Evolutionary conservation across 495 filamentous ascomycete genomes (phyloP), one percentile per base, ranked within the genome.

Genomic region (Barbatosphaeria neglecta): DNA sequence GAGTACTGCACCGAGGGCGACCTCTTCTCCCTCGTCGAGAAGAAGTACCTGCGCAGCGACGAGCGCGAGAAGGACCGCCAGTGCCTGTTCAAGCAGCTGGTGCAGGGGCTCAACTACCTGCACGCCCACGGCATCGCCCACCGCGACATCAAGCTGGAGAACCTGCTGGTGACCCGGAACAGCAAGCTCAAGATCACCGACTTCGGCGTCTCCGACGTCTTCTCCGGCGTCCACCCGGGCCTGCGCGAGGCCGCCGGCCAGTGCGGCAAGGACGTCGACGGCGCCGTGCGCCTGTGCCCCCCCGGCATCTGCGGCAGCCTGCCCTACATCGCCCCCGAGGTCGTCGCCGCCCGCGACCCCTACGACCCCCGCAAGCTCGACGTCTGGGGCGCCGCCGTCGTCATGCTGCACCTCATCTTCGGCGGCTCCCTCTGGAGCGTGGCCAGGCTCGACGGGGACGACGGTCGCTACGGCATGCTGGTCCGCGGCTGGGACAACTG

Each of bases 141-240:
- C 54, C 78, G 84, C n/a, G 86, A 90, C 57, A 76, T 88, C 66
- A 90, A 89, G 61, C 72, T 82, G 8, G 86, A 89, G 60, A 89
- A 89, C 56, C 66, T 89, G 19, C 69, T 90, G 44, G 66, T 90
- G 43, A 79, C 73, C 2, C 73, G 68, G 27, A 74, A 82, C 42
- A 81, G 84, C 49, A 77, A 81, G 52, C 64, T 89, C 40, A 89
- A 89, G 60, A 85, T 90, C 47, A 82, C 84, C 33, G 85, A 89
- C 62, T 88, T 90, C 66, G 84, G 84, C 35, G 79, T 84, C 25
- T 81, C 82, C 0, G 82, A 86, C 52, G 82, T 87, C 17, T 89
- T 89, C 61, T 72, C 70, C 39, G 83, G 83, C 44, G 79, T 75
- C 41, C 84, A 88, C 60, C 84, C 84, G 20, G 85, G 84, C 35